Conservation (phyloP, 1,284 basidiomycete genomes). For the Rhizopogon parksii region DNA sequence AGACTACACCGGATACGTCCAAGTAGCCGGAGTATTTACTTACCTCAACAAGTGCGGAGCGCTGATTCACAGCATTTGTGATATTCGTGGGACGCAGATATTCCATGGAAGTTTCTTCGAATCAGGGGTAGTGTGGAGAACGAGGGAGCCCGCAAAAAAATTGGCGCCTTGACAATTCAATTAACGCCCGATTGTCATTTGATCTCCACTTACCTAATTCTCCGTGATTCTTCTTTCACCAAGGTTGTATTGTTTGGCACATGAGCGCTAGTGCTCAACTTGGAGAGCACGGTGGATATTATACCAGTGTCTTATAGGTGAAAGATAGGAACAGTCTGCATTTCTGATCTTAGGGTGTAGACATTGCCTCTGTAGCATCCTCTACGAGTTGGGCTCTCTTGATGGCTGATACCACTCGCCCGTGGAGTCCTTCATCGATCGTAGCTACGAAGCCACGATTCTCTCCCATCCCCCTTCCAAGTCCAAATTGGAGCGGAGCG, state of each 20-base stretch:
- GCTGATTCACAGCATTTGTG: not conserved
- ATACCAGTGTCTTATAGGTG: not conserved
- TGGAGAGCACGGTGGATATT: too few species aligned
- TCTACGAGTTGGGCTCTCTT: constrained; percentile 56
- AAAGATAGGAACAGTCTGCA: not conserved
- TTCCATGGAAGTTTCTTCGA: not conserved
- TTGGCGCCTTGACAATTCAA: not conserved
- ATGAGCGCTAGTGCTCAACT: too few species aligned
- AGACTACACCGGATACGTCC: too few species aligned
- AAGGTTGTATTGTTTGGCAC: too few species aligned
- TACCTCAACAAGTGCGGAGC: not conserved
- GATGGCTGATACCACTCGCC: constrained; percentile 69
- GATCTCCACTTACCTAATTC: not conserved
- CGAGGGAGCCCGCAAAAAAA: not conserved
- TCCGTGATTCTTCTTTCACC: too few species aligned
- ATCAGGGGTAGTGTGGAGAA: not conserved
- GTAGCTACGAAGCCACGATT: constrained; percentile 87
- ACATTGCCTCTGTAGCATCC: constrained; percentile 29
- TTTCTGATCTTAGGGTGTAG: not conserved
- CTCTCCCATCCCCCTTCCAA: constrained; percentile 78
- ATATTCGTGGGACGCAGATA: not conserved
- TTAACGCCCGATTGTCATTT: not conserved
- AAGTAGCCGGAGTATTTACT: too few species aligned
- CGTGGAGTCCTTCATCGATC: constrained; percentile 57
- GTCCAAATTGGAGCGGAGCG: constrained; percentile 75